These are phyloP conservation scores for Stagonosporopsis rhizophila DNA, from an alignment of 2,329 filamentous ascomycete species.

Conservation along the genomic window DNA sequence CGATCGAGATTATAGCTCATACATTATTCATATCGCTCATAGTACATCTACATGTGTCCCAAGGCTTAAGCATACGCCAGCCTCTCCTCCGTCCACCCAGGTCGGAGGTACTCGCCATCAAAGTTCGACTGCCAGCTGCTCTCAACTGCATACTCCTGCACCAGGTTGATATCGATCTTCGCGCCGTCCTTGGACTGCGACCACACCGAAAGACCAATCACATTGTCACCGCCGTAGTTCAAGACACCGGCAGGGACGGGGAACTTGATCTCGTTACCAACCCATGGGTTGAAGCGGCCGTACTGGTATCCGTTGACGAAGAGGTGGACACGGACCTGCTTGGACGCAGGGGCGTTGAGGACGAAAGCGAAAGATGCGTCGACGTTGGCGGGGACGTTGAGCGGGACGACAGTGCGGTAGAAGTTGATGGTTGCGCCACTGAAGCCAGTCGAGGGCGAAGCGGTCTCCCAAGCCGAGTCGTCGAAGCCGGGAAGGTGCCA, in stretches of 20 bases:
- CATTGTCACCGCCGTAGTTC: conserved; percentile 65
- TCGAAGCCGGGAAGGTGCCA: conserved; percentile 66
- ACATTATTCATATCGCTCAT: not conserved
- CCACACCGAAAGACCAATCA: conserved; percentile 66
- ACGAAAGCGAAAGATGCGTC: conserved; percentile 66
- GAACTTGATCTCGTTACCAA: conserved; percentile 67
- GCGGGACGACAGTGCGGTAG: conserved; percentile 62
- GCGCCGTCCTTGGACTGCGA: conserved; percentile 63
- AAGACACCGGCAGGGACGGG: conserved; percentile 67
- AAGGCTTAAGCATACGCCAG: conserved; percentile 37
- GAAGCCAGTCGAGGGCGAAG: conserved; percentile 52
- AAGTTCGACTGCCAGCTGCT: conserved; percentile 62
- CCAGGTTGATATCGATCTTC: conserved; percentile 59
- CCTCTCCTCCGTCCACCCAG: conserved; percentile 56
- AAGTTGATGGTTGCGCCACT: conserved; percentile 61
- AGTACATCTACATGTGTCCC: not conserved
- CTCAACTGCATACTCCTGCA: conserved; percentile 61
- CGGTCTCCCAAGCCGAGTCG: conserved; percentile 53
- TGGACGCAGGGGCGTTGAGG: conserved; percentile 55
- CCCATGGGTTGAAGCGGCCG: conserved; percentile 65
- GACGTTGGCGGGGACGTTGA: conserved; percentile 59
- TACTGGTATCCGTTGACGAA: conserved; percentile 73
- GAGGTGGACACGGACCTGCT: conserved; percentile 61
- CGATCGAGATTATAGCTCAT: not conserved
- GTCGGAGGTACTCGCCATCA: conserved; percentile 58